Evolutionary conservation across 495 filamentous ascomycete species (phyloP), one percentile per base, ranked within the genome.

Genomic region (Lepidopterella palustris): DNA sequence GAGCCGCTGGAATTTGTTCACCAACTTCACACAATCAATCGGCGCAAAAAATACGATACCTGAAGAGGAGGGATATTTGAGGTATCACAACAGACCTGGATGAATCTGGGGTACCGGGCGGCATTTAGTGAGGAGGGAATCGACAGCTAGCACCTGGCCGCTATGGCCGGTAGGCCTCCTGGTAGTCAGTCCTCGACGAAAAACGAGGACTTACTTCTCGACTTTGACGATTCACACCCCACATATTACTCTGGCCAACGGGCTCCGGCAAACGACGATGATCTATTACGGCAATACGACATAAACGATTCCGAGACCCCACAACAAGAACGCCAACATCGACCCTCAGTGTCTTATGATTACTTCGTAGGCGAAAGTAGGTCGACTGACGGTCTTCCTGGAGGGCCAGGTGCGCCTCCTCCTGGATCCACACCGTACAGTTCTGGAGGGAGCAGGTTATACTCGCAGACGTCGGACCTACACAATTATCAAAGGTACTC

Each of bases 301-400:
- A 81, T 82, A 67, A 76, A 89, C 67, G 81, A 87, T 61, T 78
- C 80, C 60, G 82, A 87, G 54, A 72, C 74, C 55, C 76, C 78
- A 31, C 80, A 82, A 61, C 72, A 84, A 6, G 25, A 6, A 13
- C 24, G n/a, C 23, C 64, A 63, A 40, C 45, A 45, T 56, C 87
- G 93, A 56, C 88, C 89, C 47, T 97, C 92, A 21, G 80, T 91
- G 49, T 96, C 92, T 29, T 96, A 97, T 72, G 93, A 97, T 77
- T 84, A 91, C 53, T 98, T 97, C 68, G 84, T 98, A 58, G 95
- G 93, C 50, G 82, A 73, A 24, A 67, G 67, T 58, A 59, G 58
- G 27, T 67, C 77, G 29, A 72, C 78, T 55, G 69, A 80, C 73
- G 73, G 73, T 60, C 66, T 81, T 62, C 76, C 79, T 54, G 80